phyloP scores from a whole-genome alignment of 495 filamentous ascomycete genomes.

The Aspergillus wentii region DNA sequence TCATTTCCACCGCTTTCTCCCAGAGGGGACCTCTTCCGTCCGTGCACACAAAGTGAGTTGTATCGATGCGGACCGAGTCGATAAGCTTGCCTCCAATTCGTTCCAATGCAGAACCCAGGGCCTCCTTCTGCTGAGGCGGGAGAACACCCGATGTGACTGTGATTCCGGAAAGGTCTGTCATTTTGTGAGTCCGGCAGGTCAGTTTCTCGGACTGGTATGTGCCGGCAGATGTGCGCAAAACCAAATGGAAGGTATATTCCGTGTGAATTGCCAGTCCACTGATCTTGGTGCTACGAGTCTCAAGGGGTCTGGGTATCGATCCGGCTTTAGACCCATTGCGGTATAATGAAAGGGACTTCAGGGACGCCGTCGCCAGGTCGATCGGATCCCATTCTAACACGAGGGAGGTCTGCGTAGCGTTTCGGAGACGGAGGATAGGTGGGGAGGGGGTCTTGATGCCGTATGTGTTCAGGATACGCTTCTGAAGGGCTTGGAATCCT shows the following conservation, averaged over 20 bases:
- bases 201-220: constrained; percentile 80
- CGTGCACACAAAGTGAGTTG: constrained; percentile 98
- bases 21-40: constrained; percentile 84
- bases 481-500: constrained; percentile 77
- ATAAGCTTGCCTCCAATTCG: constrained; percentile 90
- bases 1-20: constrained; percentile 97
- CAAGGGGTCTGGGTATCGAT: constrained; percentile 78
- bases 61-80: constrained; percentile 91
- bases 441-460: constrained; percentile 72
- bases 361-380: constrained; percentile 82
- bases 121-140: constrained; percentile 67
- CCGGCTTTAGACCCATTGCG: constrained; percentile 95
- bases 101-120: constrained; percentile 67
- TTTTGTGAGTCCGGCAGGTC: constrained; percentile 88
- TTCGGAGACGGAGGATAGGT: constrained; percentile 82
- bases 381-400: constrained; percentile 99
- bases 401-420: constrained; percentile 93
- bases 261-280: constrained; percentile 93
- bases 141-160: constrained; percentile 91
- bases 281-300: constrained; percentile 92
- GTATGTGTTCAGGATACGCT: constrained; percentile 80
- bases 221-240: constrained; percentile 87
- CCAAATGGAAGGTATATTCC: constrained; percentile 91
- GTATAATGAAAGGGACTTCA: constrained; percentile 83
- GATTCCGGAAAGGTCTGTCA: constrained; percentile 96